Conservation (phyloP, 2,329 filamentous ascomycete genomes). For the Beauveria bassiana region DNA sequence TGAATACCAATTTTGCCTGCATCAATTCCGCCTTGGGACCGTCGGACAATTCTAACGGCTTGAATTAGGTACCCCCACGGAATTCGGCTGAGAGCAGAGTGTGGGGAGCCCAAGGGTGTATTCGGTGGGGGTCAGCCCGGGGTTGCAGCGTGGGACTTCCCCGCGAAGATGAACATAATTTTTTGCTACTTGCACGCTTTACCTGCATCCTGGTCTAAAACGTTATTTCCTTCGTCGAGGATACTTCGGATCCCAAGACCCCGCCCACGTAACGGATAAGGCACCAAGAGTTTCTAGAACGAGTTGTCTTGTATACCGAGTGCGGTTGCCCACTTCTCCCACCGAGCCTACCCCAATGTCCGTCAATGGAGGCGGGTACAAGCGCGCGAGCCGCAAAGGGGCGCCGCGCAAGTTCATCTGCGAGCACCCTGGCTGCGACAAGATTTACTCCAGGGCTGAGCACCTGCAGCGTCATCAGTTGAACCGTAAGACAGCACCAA, state of each 20-base stretch:
- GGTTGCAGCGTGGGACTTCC: constrained; percentile 2
- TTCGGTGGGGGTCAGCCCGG: constrained; percentile 13
- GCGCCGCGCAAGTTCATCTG: constrained; percentile 51
- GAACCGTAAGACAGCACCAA: constrained; percentile 54
- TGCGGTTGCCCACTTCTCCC: neutral
- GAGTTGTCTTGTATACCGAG: neutral
- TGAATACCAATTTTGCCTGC: neutral
- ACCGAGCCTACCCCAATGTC: neutral
- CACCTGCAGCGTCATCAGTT: constrained; percentile 76
- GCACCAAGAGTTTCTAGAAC: neutral
- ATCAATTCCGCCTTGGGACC: neutral
- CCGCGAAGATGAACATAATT: neutral
- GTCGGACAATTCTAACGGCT: neutral
- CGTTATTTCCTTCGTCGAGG: neutral
- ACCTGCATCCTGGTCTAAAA: neutral
- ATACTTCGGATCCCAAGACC: neutral
- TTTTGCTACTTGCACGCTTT: constrained; percentile 4
- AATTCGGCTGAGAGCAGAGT: neutral
- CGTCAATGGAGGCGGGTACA: constrained; percentile 28
- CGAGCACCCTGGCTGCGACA: constrained; percentile 64
- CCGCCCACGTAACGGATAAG: neutral
- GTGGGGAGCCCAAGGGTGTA: neutral
- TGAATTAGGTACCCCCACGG: constrained; percentile 1
- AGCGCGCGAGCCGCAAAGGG: constrained; percentile 44
- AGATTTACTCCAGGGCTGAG: constrained; percentile 73